phyloP scores from a whole-genome alignment of 2,329 filamentous ascomycete species.

The Talaromyces albobiverticillius region DNA sequence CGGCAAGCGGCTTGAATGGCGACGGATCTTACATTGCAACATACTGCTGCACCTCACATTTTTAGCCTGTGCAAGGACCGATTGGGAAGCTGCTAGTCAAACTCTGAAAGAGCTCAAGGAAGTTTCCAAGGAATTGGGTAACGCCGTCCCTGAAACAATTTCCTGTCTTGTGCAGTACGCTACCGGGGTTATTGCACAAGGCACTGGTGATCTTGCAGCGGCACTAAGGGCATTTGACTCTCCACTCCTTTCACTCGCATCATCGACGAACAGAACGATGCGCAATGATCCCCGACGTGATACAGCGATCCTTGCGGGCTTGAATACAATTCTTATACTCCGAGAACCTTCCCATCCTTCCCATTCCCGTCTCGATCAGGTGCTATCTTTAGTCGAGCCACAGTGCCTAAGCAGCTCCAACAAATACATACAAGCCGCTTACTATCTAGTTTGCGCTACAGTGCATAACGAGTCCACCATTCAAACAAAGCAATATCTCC shows the following conservation, averaged over 20 bases:
- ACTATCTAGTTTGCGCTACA: constrained; percentile 70
- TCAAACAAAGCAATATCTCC: constrained; percentile 74
- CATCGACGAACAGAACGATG: constrained; percentile 34
- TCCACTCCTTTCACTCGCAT: constrained; percentile 55
- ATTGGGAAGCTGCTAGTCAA: constrained; percentile 64
- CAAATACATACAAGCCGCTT: constrained; percentile 72
- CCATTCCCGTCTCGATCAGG: constrained; percentile 55
- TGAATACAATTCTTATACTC: constrained; percentile 72
- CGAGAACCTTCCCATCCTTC: constrained; percentile 59
- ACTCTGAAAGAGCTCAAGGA: constrained; percentile 55
- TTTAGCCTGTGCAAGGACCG: constrained; percentile 65
- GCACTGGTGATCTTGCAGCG: constrained; percentile 66
- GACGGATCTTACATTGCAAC: constrained; percentile 64
- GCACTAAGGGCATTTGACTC: constrained; percentile 68
- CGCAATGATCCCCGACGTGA: constrained; percentile 58
- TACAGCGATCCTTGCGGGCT: constrained; percentile 58
- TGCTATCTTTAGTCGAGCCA: constrained; percentile 65
- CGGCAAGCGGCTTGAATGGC: constrained; percentile 61
- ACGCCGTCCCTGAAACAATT: constrained; percentile 41
- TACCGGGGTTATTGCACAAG: constrained; percentile 71
- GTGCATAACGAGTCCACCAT: constrained; percentile 67
- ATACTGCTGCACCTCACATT: constrained; percentile 70
- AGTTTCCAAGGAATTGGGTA: constrained; percentile 44
- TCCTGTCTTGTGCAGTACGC: constrained; percentile 66
- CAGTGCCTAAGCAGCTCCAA: constrained; percentile 69